Evolutionary conservation across 2,329 filamentous ascomycete genomes (phyloP), one percentile per base, ranked within the genome.

Genomic region (Neofusicoccum sp.): DNA sequence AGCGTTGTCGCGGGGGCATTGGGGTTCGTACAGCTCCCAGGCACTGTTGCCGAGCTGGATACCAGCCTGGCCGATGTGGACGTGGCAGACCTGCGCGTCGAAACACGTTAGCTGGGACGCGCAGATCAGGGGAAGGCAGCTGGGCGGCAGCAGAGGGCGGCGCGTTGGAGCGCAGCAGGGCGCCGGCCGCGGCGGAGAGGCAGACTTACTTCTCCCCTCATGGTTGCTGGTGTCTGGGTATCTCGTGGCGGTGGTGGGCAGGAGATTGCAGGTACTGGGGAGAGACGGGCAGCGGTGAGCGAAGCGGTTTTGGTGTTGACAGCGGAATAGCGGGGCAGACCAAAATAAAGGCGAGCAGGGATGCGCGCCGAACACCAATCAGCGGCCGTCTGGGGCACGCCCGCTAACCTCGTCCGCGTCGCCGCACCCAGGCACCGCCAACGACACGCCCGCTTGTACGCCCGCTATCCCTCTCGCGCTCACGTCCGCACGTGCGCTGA

Each of bases 1-100:
- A 34, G 44, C 56, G 49, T 43, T 61, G 31, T 41, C 34, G 29
- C 47, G 45, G 43, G 37, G 61, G 62, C 63, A 64, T 62, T 71
- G 71, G 73, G 69, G 62, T 67, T 81, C 87, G 75, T 85, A 90
- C 88, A 90, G 87, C 80, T 90, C 88, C 88, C 88, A 90, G 71
- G 88, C 88, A 75, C 86, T 88, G 83, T 89, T 89, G 74, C 88
- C 88, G 67, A 90, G 86, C 85, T 90, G 88, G 74, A 83, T 86
- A 80, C 88, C 88, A 80, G 88, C 88, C 83, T 90, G 87, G 76
- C 87, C 87, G 76, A 89, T 86, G 75, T 89, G 86, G 70, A 89
- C 78, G 77, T 89, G 87, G 74, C 84, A 84, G 75, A 89, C 84
- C 86, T 89, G 65, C 63, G 39, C 41, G 62, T 45, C 41, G 50